phyloP scores from a whole-genome alignment of 176 grass and related monocot species.

The Dendrocalamus sinicus region DNA sequence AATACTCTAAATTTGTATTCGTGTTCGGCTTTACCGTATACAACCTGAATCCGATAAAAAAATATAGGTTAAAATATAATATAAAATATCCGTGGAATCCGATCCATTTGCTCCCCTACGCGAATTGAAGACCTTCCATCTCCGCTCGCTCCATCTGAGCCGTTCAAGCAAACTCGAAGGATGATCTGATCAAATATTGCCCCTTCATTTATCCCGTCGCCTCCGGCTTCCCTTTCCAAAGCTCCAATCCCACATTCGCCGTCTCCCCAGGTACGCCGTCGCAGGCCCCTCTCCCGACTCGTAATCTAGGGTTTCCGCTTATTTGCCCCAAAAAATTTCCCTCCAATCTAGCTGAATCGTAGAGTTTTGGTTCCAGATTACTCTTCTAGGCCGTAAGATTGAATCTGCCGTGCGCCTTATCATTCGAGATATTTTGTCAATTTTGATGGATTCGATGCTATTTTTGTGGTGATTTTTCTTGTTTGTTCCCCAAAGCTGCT shows the following conservation, averaged over 20 bases:
- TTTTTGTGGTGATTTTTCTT: slow-evolving; percentile 26
- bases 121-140: not conserved
- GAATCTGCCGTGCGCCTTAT: not conserved
- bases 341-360: not conserved
- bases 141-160: not conserved
- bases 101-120: not conserved
- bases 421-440: not conserved
- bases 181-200: not conserved
- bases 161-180: not conserved
- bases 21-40: rapidly evolving
- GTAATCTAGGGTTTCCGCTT: not conserved
- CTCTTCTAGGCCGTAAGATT: not conserved
- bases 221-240: not conserved
- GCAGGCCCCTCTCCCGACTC: not conserved
- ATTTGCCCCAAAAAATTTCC: not conserved
- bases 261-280: slow-evolving; percentile 24
- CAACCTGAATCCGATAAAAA: too few relatives aligned
- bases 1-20: too few relatives aligned
- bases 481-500: slow-evolving; percentile 22
- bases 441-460: slow-evolving; percentile 18
- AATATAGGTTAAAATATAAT: too few relatives aligned
- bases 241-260: not conserved
- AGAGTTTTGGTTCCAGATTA: not conserved
- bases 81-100: too few relatives aligned
- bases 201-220: not conserved